phyloP scores from a whole-genome alignment of 352 stramenopile species.

The Phytopythium helicoides region DNA sequence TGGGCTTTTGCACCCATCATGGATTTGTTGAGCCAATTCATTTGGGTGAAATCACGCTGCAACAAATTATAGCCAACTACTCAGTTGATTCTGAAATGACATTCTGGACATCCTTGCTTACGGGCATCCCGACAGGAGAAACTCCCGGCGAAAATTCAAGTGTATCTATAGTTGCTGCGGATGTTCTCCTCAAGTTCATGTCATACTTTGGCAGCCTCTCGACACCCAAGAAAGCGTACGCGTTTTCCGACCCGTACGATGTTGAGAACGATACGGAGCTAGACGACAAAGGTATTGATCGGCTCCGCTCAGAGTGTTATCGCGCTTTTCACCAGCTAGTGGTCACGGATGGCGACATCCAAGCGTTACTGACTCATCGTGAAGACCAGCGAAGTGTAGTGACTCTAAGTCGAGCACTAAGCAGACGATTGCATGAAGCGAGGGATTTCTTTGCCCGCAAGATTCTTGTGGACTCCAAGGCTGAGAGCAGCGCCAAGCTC shows the following conservation, averaged over 20 bases:
- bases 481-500: conserved; percentile 27
- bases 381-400: conserved; percentile 55
- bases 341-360: conserved; percentile 59
- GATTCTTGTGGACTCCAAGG: conserved; percentile 50
- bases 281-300: conserved; percentile 28
- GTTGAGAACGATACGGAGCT: conserved; percentile 64
- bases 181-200: conserved; percentile 62
- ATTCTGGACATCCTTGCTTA: conserved; percentile 63
- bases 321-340: conserved; percentile 62
- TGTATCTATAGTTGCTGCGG: conserved; percentile 13
- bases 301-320: conserved; percentile 64
- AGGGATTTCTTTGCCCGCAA: conserved; percentile 70
- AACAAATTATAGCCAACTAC: conserved; percentile 33
- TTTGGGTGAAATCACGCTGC: conserved; percentile 25
- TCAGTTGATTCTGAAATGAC: conserved; percentile 52
- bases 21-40: conserved; percentile 46
- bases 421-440: conserved; percentile 46
- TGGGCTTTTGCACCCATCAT: conserved; percentile 57
- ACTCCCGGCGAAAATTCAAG: no score
- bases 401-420: conserved; percentile 73
- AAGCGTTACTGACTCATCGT: conserved; percentile 45
- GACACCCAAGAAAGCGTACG: conserved; percentile 42
- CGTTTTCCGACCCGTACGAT: conserved; percentile 61
- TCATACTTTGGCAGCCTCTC: conserved; percentile 49
- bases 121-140: conserved; percentile 20